Conservation (phyloP, 2,329 filamentous ascomycete species). For the Cladosporium sp. region DNA sequence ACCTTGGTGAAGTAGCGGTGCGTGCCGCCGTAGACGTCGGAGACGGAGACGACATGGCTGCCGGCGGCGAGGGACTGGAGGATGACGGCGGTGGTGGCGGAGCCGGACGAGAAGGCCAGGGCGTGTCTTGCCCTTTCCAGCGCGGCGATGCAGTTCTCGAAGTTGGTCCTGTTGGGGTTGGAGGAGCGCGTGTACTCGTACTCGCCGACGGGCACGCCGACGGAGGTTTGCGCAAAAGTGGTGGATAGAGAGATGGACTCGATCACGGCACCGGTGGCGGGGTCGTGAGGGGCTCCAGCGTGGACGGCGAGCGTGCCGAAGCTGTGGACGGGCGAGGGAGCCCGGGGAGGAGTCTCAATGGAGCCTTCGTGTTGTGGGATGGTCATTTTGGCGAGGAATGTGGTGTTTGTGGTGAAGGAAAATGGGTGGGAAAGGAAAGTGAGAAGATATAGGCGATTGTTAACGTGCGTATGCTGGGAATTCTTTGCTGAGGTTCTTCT, state of each 20-base stretch:
- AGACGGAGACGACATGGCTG: conserved; percentile 93
- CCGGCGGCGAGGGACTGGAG: conserved; percentile 87
- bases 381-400: conserved; percentile 20
- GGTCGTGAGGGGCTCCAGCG: conserved; percentile 86
- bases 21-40: conserved; percentile 96
- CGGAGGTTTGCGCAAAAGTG: conserved; percentile 86
- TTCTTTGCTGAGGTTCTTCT: conserved; percentile 4
- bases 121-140: conserved; percentile 91
- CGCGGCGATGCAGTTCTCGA: conserved; percentile 85
- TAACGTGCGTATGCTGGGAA: neutral
- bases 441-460: neutral
- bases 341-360: conserved; percentile 69
- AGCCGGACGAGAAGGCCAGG: conserved; percentile 90
- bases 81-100: conserved; percentile 87
- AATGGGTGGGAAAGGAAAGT: neutral
- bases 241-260: conserved; percentile 94
- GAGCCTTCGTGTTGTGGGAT: conserved; percentile 31
- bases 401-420: neutral
- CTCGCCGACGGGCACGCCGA: conserved; percentile 79
- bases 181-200: conserved; percentile 93
- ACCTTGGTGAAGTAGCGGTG: conserved; percentile 99
- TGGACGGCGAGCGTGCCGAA: conserved; percentile 96
- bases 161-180: conserved; percentile 94
- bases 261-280: conserved; percentile 90
- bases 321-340: conserved; percentile 67